Base-by-base conservation (phyloP, 495 filamentous ascomycete genomes). In the Penicillium paxilli region DNA sequence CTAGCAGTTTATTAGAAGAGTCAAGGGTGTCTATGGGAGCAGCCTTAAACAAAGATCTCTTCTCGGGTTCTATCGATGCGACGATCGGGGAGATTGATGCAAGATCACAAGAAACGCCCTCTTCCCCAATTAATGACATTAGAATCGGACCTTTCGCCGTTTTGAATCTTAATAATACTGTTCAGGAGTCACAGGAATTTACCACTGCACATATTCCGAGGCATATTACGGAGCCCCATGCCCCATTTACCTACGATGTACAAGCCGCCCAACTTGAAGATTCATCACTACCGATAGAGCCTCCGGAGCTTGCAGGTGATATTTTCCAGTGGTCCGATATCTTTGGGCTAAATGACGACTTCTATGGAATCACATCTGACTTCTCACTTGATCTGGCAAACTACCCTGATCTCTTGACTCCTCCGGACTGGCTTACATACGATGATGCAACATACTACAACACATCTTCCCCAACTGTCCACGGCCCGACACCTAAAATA, bases 291-390 rank as follows among this genome's bases (percentile, higher is more conserved):
- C 16, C 35, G 16, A 16, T 16, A 19, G 35, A 19, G 4, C 16
- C 17, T 12, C 16, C 49, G 5, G n/a, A 42, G 12, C 20, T 8
- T 16, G 10, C 49, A 28, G 58, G 64, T 23, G 64, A 64, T 19
- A 54, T 64, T 12, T 26, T 67, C 4, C 64, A 64, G 10, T 67
- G 60, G 60, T 63, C 64, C 3, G 60, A 67, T 23, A 28, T 67
- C 0, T 57, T 67, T 3, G 56, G 57, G 7, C 44, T 67, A 5
- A 53, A 54, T 14, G 56, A 57, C 11, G 54, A 67, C 9, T 52
- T 57, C 16, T 59, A 47, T 11, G 56, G 54, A 0, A 47, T 50
- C 17, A 50, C 49, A 11, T 49, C 49, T 19, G 45, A 55, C 7
- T 33, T 52, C 1, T 40, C 51, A 12, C 26, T 58, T 1, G 57